Conservation (phyloP, 2,329 filamentous ascomycete species). For the Tricladium varicosporioides region DNA sequence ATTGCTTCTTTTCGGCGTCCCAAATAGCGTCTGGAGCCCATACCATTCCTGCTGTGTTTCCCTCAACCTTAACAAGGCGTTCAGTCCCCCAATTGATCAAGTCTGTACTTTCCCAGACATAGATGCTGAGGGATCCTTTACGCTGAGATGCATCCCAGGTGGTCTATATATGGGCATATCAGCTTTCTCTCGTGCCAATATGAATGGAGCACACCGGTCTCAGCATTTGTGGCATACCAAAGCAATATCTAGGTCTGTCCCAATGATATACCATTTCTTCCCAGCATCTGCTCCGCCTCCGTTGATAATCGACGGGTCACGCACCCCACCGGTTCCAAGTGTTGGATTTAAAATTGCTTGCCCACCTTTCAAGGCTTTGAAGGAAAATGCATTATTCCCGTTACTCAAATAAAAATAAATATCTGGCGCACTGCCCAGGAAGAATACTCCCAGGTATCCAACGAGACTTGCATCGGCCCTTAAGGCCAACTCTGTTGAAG, state of each 20-base stretch:
- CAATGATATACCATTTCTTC: conserved; percentile 54
- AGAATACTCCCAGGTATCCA: conserved; percentile 54
- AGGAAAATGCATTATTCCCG: conserved; percentile 48
- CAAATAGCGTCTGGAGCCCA: conserved; percentile 57
- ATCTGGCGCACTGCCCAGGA: conserved; percentile 51
- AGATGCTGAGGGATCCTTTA: conserved; percentile 50
- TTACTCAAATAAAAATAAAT: conserved; percentile 55
- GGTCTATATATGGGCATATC: conserved; percentile 36
- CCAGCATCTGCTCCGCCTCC: conserved; percentile 46
- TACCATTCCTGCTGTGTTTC: conserved; percentile 54
- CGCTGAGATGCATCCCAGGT: conserved; percentile 52
- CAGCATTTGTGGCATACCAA: conserved; percentile 32
- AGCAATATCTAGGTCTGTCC: conserved; percentile 52
- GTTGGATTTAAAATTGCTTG: conserved; percentile 47
- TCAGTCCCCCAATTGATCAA: conserved; percentile 49
- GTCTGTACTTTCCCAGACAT: conserved; percentile 54
- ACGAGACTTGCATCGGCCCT: conserved; percentile 39
- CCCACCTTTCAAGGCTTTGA: conserved; percentile 48
- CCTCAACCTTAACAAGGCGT: conserved; percentile 49
- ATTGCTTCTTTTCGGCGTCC: conserved; percentile 44
- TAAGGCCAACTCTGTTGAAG: conserved; percentile 1
- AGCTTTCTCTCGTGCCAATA: neutral
- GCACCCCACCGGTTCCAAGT: conserved; percentile 49
- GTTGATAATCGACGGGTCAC: conserved; percentile 49
- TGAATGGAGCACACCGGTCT: too few species aligned